Conservation (phyloP, 164 flowering plant species). For the Cinnamomum micranthum region DNA sequence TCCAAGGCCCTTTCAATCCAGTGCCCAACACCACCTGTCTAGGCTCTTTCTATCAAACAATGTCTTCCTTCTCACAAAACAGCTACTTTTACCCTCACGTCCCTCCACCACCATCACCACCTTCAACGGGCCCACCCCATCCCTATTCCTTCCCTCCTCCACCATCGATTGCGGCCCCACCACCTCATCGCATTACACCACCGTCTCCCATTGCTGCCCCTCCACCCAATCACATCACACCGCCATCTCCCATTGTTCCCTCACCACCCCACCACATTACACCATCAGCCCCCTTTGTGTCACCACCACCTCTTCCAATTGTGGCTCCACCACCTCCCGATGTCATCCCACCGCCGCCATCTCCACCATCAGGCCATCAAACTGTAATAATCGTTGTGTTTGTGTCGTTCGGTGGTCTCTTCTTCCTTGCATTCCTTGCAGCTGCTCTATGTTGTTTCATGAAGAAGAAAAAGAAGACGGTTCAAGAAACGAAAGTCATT, state of each 20-base stretch:
- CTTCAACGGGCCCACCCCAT: neutral
- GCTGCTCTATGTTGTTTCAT: slow-evolving; percentile 55
- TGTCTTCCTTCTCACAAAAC: neutral
- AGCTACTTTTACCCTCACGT: slow-evolving; percentile 12
- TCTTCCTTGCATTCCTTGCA: slow-evolving; percentile 56
- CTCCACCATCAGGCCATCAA: slow-evolving; percentile 37
- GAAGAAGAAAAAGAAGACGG: slow-evolving; percentile 22
- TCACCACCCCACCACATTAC: neutral
- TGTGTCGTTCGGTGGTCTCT: slow-evolving; percentile 57
- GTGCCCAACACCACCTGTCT: neutral
- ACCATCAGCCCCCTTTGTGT: neutral
- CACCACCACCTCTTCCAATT: slow-evolving; percentile 14
- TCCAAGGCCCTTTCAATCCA: neutral
- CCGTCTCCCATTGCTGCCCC: neutral
- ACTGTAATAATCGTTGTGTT: slow-evolving; percentile 45
- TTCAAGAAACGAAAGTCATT: slow-evolving; percentile 36
- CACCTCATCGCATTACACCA: slow-evolving; percentile 4
- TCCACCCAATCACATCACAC: slow-evolving; percentile 1
- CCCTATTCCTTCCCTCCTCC: slow-evolving; percentile 23
- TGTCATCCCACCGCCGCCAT: slow-evolving; percentile 24
- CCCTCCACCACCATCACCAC: slow-evolving; percentile 23
- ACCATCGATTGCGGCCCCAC: slow-evolving; percentile 13
- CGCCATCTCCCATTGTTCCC: neutral
- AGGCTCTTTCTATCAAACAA: slow-evolving; percentile 7
- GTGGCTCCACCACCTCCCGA: slow-evolving; percentile 32